These are phyloP conservation scores for Trichophyton equinum DNA, from an alignment of 2,329 filamentous ascomycete genomes.

Conservation along the genomic window DNA sequence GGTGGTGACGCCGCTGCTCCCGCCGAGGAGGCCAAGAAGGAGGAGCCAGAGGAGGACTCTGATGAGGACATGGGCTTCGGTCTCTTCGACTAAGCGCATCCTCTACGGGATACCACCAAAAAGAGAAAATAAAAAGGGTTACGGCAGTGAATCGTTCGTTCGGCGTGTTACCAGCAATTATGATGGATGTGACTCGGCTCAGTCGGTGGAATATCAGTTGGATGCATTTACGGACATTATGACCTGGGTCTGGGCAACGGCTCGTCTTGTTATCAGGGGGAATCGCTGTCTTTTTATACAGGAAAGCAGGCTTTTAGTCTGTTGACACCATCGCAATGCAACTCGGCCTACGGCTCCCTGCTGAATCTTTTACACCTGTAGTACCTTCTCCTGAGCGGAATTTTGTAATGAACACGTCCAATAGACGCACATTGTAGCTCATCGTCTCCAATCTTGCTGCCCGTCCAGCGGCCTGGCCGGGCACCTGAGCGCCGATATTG, in stretches of 20 bases:
- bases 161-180: not conserved
- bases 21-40: conserved; percentile 55
- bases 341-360: not conserved
- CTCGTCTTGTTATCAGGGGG: not conserved
- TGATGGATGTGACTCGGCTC: not conserved
- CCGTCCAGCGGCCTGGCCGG: not conserved
- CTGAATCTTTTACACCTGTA: not conserved
- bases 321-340: not conserved
- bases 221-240: not conserved
- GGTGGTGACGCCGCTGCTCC: conserved; percentile 53
- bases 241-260: not conserved
- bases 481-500: not conserved
- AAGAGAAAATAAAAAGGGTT: not conserved
- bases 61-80: conserved; percentile 65
- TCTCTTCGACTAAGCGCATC: conserved; percentile 49
- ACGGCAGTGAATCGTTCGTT: not conserved
- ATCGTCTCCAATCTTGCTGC: not conserved
- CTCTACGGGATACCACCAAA: not conserved
- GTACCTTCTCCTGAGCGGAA: no score
- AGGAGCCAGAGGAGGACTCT: conserved; percentile 66
- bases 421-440: not conserved
- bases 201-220: not conserved
- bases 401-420: no score
- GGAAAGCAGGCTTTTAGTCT: not conserved
- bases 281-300: not conserved